These are phyloP conservation scores for Berkeleyomyces rouxiae DNA, from an alignment of 2,329 filamentous ascomycete species.

Conservation along the genomic window DNA sequence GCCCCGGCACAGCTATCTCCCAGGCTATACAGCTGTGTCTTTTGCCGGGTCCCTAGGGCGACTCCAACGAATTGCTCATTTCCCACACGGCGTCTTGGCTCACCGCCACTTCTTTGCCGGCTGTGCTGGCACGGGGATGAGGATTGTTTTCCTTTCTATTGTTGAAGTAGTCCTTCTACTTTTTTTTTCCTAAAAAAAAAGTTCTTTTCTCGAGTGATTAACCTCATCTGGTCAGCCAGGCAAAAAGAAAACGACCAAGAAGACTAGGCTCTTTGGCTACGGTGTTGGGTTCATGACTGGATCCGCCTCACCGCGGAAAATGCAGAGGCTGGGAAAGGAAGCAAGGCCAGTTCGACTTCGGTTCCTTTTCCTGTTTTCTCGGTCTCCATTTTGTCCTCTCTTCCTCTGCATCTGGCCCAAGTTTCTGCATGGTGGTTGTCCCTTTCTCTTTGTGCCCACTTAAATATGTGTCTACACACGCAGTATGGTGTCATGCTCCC, in stretches of 20 bases:
- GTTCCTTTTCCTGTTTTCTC: constrained; percentile 3
- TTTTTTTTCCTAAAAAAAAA: not conserved
- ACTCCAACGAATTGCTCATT: too few species aligned
- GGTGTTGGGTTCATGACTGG: not conserved
- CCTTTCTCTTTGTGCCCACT: not conserved
- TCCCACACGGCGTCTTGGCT: not conserved
- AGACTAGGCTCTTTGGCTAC: not conserved
- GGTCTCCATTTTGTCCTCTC: not conserved
- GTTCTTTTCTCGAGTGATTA: too few species aligned
- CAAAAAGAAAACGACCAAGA: not conserved
- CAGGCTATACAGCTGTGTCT: too few species aligned
- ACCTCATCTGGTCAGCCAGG: too few species aligned
- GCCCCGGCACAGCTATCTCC: too few species aligned
- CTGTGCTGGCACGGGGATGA: not conserved
- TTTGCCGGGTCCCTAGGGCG: too few species aligned
- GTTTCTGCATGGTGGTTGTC: not conserved
- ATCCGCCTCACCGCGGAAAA: not conserved
- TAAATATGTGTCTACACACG: not conserved
- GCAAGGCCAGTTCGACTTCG: not conserved
- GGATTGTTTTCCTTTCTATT: not conserved
- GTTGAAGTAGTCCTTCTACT: too few species aligned
- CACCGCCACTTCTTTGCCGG: not conserved
- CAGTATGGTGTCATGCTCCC: not conserved
- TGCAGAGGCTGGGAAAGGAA: constrained; percentile 1
- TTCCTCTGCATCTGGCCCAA: not conserved